Evolutionary conservation across 2,329 filamentous ascomycete genomes (phyloP).

Genomic region (Cercospora beticola): DNA sequence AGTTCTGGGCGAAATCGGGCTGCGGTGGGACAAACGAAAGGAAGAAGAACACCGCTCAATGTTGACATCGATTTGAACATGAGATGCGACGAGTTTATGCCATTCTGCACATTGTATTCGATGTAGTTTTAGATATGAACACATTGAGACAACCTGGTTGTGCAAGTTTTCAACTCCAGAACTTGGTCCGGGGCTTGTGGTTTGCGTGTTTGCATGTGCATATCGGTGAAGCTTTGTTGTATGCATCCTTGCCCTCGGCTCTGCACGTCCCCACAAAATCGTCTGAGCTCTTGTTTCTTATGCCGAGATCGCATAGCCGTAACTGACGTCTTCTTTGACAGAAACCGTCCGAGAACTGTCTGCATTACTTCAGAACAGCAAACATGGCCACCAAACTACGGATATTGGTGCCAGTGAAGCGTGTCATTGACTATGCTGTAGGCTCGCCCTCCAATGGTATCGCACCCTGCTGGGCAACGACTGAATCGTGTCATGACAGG

Average conservation of each 20-base stretch:
- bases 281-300: constrained; percentile 9
- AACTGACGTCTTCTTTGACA: constrained; percentile 18
- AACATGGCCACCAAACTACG: constrained; percentile 49
- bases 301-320: constrained; percentile 14
- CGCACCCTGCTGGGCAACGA: neutral
- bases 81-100: constrained; percentile 17
- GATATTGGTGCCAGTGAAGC: constrained; percentile 58
- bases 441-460: constrained; percentile 23
- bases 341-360: neutral
- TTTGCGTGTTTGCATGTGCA: constrained; percentile 4
- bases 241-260: constrained; percentile 11
- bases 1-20: constrained; percentile 9
- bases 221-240: neutral
- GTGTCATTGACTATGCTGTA: constrained; percentile 61
- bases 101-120: constrained; percentile 30
- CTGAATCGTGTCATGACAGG: constrained; percentile 43
- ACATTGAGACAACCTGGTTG: constrained; percentile 13
- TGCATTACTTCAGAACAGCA: neutral
- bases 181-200: neutral
- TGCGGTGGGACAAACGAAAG: constrained; percentile 20
- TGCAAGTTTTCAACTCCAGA: neutral
- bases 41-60: constrained; percentile 21
- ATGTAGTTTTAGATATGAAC: constrained; percentile 29
- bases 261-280: constrained; percentile 5
- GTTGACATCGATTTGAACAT: constrained; percentile 26